Percentiles rank a stretch among this genome's conserved stretches.
Evolutionary conservation across 1,139 yeast genomes (phyloP).

Genomic region (Debaryomyces psychrophilus): DNA sequence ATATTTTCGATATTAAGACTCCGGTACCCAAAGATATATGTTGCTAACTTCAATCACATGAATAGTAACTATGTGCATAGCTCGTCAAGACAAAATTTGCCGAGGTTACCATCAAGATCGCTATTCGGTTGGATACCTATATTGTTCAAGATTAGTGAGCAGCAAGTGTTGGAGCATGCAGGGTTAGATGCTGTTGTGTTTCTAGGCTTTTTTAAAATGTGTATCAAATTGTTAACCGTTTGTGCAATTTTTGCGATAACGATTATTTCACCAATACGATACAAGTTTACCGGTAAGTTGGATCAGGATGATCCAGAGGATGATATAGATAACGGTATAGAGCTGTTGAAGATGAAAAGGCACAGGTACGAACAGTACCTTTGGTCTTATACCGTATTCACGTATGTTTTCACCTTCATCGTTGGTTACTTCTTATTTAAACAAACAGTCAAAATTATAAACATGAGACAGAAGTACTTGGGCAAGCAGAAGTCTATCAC

Average conservation of each 20-base stretch:
- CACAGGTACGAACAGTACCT: constrained; percentile 27
- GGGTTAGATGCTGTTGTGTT: constrained; percentile 94
- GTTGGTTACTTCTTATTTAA: constrained; percentile 37
- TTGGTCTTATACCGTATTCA: constrained; percentile 48
- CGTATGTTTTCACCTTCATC: constrained; percentile 44
- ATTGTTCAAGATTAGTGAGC: constrained; percentile 65
- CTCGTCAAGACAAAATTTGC: constrained; percentile 42
- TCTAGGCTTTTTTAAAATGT: constrained; percentile 76
- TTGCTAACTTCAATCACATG: constrained; percentile 52
- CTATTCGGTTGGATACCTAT: constrained; percentile 81
- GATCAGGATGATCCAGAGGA: constrained; percentile 57
- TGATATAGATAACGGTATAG: constrained; percentile 27
- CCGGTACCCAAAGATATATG: constrained; percentile 73
- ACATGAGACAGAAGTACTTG: constrained; percentile 45
- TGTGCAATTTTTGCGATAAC: constrained; percentile 65
- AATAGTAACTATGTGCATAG: constrained; percentile 49
- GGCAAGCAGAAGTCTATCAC: constrained; percentile 50
- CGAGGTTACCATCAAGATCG: constrained; percentile 43
- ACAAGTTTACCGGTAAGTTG: constrained; percentile 67
- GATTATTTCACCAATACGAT: constrained; percentile 74
- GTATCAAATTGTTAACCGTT: constrained; percentile 61
- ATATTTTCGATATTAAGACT: constrained; percentile 66
- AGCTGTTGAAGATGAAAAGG: constrained; percentile 1
- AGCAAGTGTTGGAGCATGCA: constrained; percentile 81
- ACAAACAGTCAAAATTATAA: constrained; percentile 41